Base-by-base conservation (phyloP, 805 yeast genomes). In the Wickerhamiella australiensis region DNA sequence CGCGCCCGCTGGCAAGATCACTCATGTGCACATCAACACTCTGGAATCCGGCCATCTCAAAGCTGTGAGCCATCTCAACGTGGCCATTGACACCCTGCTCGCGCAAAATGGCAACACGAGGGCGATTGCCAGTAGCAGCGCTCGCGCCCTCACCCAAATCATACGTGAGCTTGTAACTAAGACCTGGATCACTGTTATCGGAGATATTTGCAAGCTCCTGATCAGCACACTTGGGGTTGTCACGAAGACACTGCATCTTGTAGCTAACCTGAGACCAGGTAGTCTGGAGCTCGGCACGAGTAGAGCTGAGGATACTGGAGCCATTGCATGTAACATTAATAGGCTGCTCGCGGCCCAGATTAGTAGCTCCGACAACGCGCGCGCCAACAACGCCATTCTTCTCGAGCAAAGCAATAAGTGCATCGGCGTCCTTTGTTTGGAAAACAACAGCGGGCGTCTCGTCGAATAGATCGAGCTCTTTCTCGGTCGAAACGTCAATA, bases 61-160 rank as follows among this genome's bases (percentile, higher is more conserved):
- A 87, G 56, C 90, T 77, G 85, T 94, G 88, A 2, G 97, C 96
- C 96, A 92, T 88, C 70, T 92, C 98, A 74, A 83, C 85, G 65
- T 90, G 95, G 31, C 96, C 94, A 66, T 92, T 92, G 50, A 92
- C 96, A 70, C 98, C 98, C 70, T 92, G 98, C 65, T 92, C 98
- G 70, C 98, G 83, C 61, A 92, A 73, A 50, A 92, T 87, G 37
- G 97, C 98, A 56, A 92, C 97, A 67, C 79, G 82, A 46, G 98
- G 98, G 21, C 52, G 51, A 18, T 50, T 40, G 15, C 54, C 47
- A 11, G 72, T 59, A 52, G 76, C 78, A 17, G 66, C 53, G 5
- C 27, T 18, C 5, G 33, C 17, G 29, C 11, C 20, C 17, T 31
- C 37, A 27, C 42, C 46, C 42, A 82, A 81, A 50, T 77, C 73